Base-by-base conservation (phyloP, 441 rosid genomes). In the Pelargonium cotyledonis region DNA sequence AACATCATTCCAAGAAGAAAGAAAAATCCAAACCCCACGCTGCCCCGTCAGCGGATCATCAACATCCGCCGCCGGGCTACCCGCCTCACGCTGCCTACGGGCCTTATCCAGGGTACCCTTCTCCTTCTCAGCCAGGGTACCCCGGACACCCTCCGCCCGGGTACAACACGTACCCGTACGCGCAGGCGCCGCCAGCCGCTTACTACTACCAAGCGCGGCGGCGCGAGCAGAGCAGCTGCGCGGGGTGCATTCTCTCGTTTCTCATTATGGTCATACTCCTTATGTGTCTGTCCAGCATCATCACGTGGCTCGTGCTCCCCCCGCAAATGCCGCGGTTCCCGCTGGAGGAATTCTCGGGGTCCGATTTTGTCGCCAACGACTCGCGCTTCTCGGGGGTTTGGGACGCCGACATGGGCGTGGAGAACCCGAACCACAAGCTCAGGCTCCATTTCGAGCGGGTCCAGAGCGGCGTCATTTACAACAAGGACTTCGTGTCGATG, bases 361-460 rank as follows among this genome's bases (percentile, higher is more conserved):
- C 63, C 29, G 23, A 6, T 9, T 18, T 58, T 10, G 29, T 16
- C 12, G 26, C 63, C 10, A 58, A 16, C 29, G 26, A 21, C 26
- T 5, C 63, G 23, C 8, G 8, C 26, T 58, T 58, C 23, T 5
- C 63, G 11, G 63, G 10, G 11, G 12, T 21, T 3, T 58, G 63
- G 63, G 63, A 58, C 55, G 55, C 55, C 18, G n/a, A 49, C 55
- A n/a, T 49, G 55, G 15, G 55, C 55, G 55, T 49, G 55, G 55
- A 49, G 18, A 49, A 49, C 55, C 55, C 55, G 15, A 49, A 49
- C 55, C 15, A 49, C 15, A 49, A 49, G 55, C 55, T 49, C 15
- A 18, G 55, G 4, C 55, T 49, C 55, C n/a, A 49, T 15, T 49
- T 49, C 55, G 15, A 49, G 15, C 55, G 55, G 15, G 55, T 49